Percentiles rank a stretch among this genome's conserved stretches.
phyloP scores from a whole-genome alignment of 805 yeast species.

The Pichia membranifaciens region DNA sequence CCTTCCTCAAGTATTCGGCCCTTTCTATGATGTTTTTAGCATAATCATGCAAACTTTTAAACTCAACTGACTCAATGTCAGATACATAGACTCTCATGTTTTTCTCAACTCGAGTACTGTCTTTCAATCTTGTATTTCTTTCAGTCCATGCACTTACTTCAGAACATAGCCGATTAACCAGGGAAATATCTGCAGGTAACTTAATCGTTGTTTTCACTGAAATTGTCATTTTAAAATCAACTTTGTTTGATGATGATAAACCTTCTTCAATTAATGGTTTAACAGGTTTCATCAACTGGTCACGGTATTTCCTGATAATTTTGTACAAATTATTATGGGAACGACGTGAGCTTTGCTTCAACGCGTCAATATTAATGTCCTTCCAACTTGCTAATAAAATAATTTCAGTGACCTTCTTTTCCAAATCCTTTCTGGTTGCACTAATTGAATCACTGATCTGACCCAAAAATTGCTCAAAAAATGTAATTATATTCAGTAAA shows the following conservation, averaged over 20 bases:
- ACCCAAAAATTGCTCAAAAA: conserved; percentile 60
- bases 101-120: conserved; percentile 42
- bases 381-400: conserved; percentile 94
- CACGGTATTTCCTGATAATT: conserved; percentile 74
- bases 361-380: conserved; percentile 88
- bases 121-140: conserved; percentile 53
- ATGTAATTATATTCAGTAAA: conserved; percentile 52
- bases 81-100: conserved; percentile 49
- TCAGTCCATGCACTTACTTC: conserved; percentile 43
- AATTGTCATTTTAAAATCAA: background rate
- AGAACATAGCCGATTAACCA: conserved; percentile 23
- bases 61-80: conserved; percentile 28
- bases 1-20: conserved; percentile 58
- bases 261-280: conserved; percentile 57
- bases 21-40: conserved; percentile 50
- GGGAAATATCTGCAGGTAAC: conserved; percentile 7
- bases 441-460: conserved; percentile 41
- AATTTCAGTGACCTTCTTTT: conserved; percentile 78
- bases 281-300: conserved; percentile 47
- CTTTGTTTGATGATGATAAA: conserved; percentile 21
- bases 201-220: background rate
- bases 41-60: conserved; percentile 48
- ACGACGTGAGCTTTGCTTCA: conserved; percentile 86
- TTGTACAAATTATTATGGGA: conserved; percentile 85
- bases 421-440: conserved; percentile 47